Conservation (phyloP, 2,329 filamentous ascomycete species). For the Hymenoscyphus albidus region DNA sequence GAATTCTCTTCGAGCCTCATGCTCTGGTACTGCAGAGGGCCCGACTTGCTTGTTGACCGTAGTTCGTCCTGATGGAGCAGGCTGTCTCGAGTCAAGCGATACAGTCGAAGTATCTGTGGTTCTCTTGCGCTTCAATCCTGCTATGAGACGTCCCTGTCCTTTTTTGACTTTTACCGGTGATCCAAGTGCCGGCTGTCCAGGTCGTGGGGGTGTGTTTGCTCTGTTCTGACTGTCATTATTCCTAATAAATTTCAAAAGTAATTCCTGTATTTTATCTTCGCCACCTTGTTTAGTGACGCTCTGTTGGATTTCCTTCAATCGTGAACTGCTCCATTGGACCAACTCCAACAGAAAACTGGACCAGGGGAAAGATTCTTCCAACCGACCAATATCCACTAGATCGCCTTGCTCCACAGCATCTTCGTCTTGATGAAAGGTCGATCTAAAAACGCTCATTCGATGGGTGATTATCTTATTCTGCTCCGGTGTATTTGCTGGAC, state of each 20-base stretch:
- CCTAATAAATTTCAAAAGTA: constrained; percentile 36
- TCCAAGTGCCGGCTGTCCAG: constrained; percentile 6
- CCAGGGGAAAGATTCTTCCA: constrained; percentile 47
- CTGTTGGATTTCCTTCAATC: constrained; percentile 43
- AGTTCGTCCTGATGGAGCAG: neutral
- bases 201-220: neutral
- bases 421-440: constrained; percentile 34
- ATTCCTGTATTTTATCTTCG: constrained; percentile 31
- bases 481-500: constrained; percentile 33
- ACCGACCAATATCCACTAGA: constrained; percentile 39
- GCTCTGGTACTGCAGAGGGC: neutral
- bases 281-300: constrained; percentile 42
- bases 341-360: constrained; percentile 42
- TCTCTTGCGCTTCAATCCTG: constrained; percentile 3
- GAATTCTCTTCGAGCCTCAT: neutral
- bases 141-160: neutral
- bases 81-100: neutral
- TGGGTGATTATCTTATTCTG: constrained; percentile 34
- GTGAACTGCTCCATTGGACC: constrained; percentile 44
- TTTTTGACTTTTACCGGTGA: constrained; percentile 19
- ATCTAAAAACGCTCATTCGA: constrained; percentile 38
- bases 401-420: constrained; percentile 29
- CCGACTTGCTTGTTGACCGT: neutral
- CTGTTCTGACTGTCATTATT: constrained; percentile 29
- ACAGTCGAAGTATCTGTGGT: neutral